Conservation (phyloP, 31 red algal species). For the Odonthalia washingtoniensis region DNA sequence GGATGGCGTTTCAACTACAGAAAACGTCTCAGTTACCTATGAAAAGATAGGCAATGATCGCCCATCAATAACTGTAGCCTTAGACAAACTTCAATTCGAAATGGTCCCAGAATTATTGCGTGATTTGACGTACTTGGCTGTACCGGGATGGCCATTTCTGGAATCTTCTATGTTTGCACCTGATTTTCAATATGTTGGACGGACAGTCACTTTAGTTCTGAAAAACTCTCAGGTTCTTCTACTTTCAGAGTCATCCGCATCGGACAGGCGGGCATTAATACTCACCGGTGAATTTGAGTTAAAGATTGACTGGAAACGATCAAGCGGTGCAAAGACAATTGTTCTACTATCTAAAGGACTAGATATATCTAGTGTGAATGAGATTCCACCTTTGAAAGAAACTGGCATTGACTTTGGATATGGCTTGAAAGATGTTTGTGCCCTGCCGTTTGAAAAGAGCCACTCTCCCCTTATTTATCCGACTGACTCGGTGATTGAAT, state of each 20-base stretch:
- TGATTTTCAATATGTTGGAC: conserved; percentile 69
- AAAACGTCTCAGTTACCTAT: conserved; percentile 69
- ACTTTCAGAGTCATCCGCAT: conserved; percentile 32
- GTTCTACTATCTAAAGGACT: conserved; percentile 56
- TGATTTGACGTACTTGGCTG: conserved; percentile 64
- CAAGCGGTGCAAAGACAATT: conserved; percentile 59
- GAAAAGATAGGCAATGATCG: conserved; percentile 50
- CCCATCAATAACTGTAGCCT: conserved; percentile 61
- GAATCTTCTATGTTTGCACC: conserved; percentile 70
- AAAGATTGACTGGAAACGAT: conserved; percentile 76
- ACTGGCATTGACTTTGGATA: not conserved
- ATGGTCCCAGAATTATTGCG: conserved; percentile 66
- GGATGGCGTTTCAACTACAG: not conserved
- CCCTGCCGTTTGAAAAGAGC: conserved; percentile 26
- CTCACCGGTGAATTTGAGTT: conserved; percentile 74
- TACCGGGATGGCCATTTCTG: conserved; percentile 82
- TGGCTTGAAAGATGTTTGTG: conserved; percentile 8
- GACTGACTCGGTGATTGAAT: conserved; percentile 58
- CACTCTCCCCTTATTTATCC: conserved; percentile 63
- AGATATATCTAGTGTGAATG: conserved; percentile 50
- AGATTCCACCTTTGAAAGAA: conserved; percentile 29
- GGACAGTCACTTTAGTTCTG: conserved; percentile 61
- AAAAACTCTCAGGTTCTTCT: conserved; percentile 61
- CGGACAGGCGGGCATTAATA: conserved; percentile 69
- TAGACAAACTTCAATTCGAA: conserved; percentile 50